Evolutionary conservation across 2,329 filamentous ascomycete genomes (phyloP), one percentile per base, ranked within the genome.

Genomic region (Hypoxylon sp.): DNA sequence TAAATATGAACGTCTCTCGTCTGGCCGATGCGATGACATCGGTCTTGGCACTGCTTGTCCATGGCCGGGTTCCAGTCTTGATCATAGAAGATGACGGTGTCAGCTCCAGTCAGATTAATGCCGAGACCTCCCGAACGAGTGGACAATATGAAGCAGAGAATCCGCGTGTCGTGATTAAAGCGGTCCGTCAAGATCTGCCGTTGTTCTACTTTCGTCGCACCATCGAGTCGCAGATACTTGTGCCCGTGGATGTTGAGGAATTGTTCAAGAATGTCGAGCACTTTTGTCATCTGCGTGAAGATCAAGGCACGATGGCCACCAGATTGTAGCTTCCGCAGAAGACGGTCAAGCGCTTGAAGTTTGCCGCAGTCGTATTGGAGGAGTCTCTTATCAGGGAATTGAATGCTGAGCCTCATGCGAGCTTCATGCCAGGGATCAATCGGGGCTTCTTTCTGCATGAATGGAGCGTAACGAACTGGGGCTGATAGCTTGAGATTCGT

Each of bases 51-150:
- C 79, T 99, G 96, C 79, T 97, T 97, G 82, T 99, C 96, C 96
- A 99, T 99, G 54, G 96, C 96, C 0, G 96, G 96, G 74, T 99
- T 99, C 96, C 96, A 99, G 77, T 99, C 96, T 64, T 98, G 90
- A 75, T 99, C 96, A 80, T 98, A 99, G 79, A 99, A 99, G 71
- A 99, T 97, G 74, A 99, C 96, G 0, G 94, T 97, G 78, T 98
- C 96, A 4, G 96, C 96, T 51, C 96, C 96, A 0, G 95, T 98
- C 45, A 99, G 84, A 74, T 99, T 99, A 82, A 99, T 97, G 61
- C 96, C 96, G 0, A 99, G 84, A 59, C 96, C 96, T 71, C 96
- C 96, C 0, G 96, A 97, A 61, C 96, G 89, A 52, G 94, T 97
- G 0, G 95, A 98, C 4, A 99, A 82, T 73, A 99, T 99, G 81